Evolutionary conservation across 768 basidiomycete genomes (phyloP).

Genomic region (Lactarius sanguifluus): DNA sequence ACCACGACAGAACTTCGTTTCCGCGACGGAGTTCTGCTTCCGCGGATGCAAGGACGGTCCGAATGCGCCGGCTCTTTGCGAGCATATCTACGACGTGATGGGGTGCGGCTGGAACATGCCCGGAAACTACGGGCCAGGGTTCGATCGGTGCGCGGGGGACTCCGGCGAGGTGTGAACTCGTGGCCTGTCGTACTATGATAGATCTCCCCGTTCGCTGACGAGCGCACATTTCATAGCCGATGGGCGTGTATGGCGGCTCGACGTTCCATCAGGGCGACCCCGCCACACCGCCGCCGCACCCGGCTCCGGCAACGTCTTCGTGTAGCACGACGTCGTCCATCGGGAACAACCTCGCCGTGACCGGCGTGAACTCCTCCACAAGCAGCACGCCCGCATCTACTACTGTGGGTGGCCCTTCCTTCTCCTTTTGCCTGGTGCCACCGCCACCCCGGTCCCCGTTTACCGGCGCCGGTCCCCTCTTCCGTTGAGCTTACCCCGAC

Average conservation of each 20-base stretch:
- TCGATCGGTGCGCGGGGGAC: conserved; percentile 51
- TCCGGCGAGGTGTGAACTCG: conserved; percentile 42
- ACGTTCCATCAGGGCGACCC: conserved; percentile 66
- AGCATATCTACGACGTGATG: conserved; percentile 58
- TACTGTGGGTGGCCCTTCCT: not conserved
- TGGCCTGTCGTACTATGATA: no score
- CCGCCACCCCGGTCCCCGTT: no score
- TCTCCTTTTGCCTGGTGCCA: not conserved
- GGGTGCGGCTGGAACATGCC: conserved; percentile 68
- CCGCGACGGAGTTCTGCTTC: conserved; percentile 64
- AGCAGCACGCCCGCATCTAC: not conserved
- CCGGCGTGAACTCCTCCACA: not conserved
- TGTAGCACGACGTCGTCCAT: conserved; percentile 58
- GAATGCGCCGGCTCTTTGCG: conserved; percentile 52
- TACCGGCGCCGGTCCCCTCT: no score
- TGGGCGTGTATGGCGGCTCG: conserved; percentile 66
- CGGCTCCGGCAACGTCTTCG: conserved; percentile 55
- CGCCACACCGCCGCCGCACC: conserved; percentile 54
- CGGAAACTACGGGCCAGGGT: conserved; percentile 42
- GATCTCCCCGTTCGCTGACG: no score
- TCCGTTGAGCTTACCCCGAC: not conserved
- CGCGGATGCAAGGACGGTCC: conserved; percentile 59
- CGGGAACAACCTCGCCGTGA: conserved; percentile 41
- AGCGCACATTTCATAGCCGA: conserved; percentile 41
- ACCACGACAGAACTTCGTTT: conserved; percentile 59